Conservation (phyloP, 208 protist genomes). For the Trypanosoma vivax region DNA sequence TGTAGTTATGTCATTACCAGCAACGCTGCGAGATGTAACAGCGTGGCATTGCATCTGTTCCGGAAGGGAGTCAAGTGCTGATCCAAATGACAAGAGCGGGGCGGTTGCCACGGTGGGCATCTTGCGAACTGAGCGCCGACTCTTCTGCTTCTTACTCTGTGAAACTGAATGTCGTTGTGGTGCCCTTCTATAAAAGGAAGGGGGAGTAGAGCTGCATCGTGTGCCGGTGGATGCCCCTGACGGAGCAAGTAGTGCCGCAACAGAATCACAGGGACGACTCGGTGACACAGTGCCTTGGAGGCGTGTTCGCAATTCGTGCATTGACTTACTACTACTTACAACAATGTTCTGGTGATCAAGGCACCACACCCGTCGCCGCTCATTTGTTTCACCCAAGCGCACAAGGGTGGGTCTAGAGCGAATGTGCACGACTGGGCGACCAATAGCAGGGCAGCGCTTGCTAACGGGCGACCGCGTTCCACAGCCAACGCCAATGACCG, state of each 20-base stretch:
- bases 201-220: background rate
- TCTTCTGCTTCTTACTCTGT: too few species aligned
- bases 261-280: background rate
- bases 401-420: constrained; percentile 65
- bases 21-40: too few species aligned
- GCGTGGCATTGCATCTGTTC: too few species aligned
- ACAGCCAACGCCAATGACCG: too few species aligned
- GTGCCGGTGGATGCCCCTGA: background rate
- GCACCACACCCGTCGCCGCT: constrained; percentile 59
- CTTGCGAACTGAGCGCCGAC: too few species aligned
- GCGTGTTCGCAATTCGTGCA: background rate
- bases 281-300: background rate
- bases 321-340: constrained; percentile 21
- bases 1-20: too few species aligned
- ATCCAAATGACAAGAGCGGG: too few species aligned
- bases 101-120: too few species aligned
- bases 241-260: background rate
- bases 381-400: constrained; percentile 48
- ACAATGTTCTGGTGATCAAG: constrained; percentile 80
- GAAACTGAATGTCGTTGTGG: too few species aligned
- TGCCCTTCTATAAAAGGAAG: too few species aligned
- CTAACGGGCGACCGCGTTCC: background rate
- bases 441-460: background rate
- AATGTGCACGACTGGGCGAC: constrained; percentile 65
- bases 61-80: too few species aligned